Base-by-base conservation (phyloP, 2,329 filamentous ascomycete genomes). In the Xylariaceae sp. region DNA sequence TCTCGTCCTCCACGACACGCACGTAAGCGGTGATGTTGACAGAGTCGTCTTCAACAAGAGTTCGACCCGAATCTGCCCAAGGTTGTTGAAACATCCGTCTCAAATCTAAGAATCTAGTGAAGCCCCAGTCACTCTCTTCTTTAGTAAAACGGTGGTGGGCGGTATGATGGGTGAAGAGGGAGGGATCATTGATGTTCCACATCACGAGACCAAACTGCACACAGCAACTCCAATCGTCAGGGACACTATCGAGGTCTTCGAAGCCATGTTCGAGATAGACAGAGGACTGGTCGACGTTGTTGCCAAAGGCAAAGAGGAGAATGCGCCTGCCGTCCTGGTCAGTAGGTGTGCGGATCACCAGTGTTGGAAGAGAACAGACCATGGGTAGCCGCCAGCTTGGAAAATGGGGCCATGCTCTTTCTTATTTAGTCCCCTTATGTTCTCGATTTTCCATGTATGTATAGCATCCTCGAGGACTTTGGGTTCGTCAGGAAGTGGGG, bases 111-210 rank as follows among this genome's bases (percentile, higher is more conserved):
- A 97, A 98, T 45, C 92, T 77, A n/a, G 93, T 98, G 66, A 98
- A 98, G 1, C 93, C 93, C 93, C 93, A 98, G 61, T 98, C 93
- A 20, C 89, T 90, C 67, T 98, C 93, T 35, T 97, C 93, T 53
- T 87, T 88, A 4, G 90, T 97, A 67, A 97, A 98, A 48, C 93
- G 86, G 64, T 98, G 93, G 57, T 91, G 89, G n/a, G 93, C 93
- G 35, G 74, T 79, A 72, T 89, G 83, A 59, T 95, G 86, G 40
- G 77, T 76, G 65, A 86, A 89, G 57, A 96, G 79, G 52, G 82
- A 83, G n/a, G 93, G 92, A 59, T 96, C 89, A 62, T 92, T 88
- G 37, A 86, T 85, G 66, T 97, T 98, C 85, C 88, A 96, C 44
- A 98, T 74, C 4, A 97, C 92, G 39, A 98, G 75, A 47, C 88